Conservation (phyloP, 2,329 filamentous ascomycete species). For the Cryoendolithus antarcticus region DNA sequence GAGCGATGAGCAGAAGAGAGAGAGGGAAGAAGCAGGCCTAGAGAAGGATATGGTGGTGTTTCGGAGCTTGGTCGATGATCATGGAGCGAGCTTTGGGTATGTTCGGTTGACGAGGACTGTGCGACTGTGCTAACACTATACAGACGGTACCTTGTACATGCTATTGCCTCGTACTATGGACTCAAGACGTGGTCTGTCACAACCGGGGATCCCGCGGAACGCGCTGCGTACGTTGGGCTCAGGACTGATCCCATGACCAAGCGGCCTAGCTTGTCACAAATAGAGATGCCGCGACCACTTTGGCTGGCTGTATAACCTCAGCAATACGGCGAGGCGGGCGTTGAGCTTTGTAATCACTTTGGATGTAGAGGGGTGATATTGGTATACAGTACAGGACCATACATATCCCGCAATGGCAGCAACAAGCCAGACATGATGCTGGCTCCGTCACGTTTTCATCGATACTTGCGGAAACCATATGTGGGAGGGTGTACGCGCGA, state of each 20-base stretch:
- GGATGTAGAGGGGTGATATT: too few relatives aligned
- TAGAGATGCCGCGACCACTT: conserved; percentile 47
- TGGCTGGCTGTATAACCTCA: conserved; percentile 41
- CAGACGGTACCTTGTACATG: conserved; percentile 85
- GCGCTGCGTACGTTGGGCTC: conserved; percentile 74
- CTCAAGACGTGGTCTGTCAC: conserved; percentile 72
- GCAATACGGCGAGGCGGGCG: too few relatives aligned
- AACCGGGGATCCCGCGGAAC: conserved; percentile 54
- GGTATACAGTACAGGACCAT: too few relatives aligned
- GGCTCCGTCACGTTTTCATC: too few relatives aligned
- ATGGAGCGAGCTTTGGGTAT: conserved; percentile 69
- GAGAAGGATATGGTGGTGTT: conserved; percentile 62
- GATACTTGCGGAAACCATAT: too few relatives aligned
- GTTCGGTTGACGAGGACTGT: conserved; percentile 23
- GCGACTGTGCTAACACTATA: conserved; percentile 3
- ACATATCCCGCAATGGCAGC: too few relatives aligned
- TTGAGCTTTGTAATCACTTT: too few relatives aligned
- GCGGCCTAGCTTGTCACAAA: conserved; percentile 19
- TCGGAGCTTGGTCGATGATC: conserved; percentile 64
- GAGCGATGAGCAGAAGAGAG: conserved; percentile 43
- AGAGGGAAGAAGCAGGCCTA: conserved; percentile 40
- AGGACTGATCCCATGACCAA: conserved; percentile 33
- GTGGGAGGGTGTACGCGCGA: too few relatives aligned
- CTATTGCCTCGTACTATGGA: conserved; percentile 85
- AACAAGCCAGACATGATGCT: too few relatives aligned